These are phyloP conservation scores for Neopestalotiopsis sp. DNA, from an alignment of 2,329 filamentous ascomycete species.

Conservation along the genomic window DNA sequence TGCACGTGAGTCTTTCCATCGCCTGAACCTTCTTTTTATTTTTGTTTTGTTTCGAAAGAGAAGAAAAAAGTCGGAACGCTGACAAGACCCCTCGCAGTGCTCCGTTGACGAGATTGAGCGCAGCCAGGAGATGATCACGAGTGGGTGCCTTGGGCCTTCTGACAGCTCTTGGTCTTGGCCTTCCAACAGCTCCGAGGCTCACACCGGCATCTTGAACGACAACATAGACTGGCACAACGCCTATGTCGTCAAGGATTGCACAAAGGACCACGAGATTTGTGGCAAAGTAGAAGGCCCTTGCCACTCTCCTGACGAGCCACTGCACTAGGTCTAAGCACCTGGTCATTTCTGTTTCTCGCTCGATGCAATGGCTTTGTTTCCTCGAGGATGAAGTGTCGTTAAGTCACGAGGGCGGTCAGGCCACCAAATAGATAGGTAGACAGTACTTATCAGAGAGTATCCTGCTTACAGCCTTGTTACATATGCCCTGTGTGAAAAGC, in stretches of 20 bases:
- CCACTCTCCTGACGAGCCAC: background rate
- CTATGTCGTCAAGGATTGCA: background rate
- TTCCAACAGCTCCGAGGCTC: background rate
- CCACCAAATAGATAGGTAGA: too few relatives aligned
- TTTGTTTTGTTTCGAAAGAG: background rate
- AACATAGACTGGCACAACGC: background rate
- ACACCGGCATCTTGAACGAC: background rate
- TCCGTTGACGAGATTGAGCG: background rate
- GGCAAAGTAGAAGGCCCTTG: background rate
- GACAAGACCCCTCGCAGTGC: background rate
- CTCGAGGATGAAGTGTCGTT: too few relatives aligned
- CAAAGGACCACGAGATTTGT: background rate
- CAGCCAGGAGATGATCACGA: background rate
- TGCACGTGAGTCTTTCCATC: background rate
- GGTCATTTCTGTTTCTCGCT: too few relatives aligned
- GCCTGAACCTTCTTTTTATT: background rate
- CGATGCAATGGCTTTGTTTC: too few relatives aligned
- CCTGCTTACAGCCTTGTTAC: background rate
- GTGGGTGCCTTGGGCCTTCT: too few relatives aligned
- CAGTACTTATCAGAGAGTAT: too few relatives aligned
- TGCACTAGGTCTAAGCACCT: too few relatives aligned
- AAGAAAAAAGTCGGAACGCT: background rate
- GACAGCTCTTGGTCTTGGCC: background rate
- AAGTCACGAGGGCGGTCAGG: too few relatives aligned
- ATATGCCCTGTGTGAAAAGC: too few relatives aligned